phyloP scores from a whole-genome alignment of 1,139 yeast species.

The Yamadazyma sp. region DNA sequence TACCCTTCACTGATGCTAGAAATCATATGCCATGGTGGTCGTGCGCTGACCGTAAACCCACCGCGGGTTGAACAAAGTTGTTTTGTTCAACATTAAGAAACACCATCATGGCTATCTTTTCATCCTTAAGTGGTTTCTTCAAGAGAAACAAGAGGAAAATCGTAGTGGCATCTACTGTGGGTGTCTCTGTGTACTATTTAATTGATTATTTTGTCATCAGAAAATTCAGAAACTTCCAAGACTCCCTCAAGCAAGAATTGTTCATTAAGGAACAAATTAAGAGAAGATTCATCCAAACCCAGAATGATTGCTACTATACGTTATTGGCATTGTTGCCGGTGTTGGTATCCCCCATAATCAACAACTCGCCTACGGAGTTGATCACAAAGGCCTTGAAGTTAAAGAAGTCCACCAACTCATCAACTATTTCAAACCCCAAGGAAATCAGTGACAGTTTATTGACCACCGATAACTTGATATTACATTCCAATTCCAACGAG shows the following conservation, averaged over 20 bases:
- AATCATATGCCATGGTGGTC: not conserved
- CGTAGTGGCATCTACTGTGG: slow-evolving; percentile 54
- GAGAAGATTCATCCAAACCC: slow-evolving; percentile 83
- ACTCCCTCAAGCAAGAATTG: slow-evolving; percentile 69
- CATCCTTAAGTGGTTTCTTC: slow-evolving; percentile 54
- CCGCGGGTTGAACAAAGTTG: not conserved
- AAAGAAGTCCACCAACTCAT: slow-evolving; percentile 37
- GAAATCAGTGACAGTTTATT: slow-evolving; percentile 31
- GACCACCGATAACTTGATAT: slow-evolving; percentile 42
- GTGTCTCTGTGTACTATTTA: slow-evolving; percentile 59
- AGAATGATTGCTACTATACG: slow-evolving; percentile 85
- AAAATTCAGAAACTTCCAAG: slow-evolving; percentile 65
- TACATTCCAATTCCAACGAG: slow-evolving; percentile 30
- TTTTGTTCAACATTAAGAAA: not conserved
- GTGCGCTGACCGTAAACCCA: not conserved
- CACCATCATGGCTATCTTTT: slow-evolving; percentile 44
- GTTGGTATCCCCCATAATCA: slow-evolving; percentile 62
- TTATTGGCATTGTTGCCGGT: slow-evolving; percentile 82
- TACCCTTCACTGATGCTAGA: too few relatives aligned
- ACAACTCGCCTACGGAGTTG: slow-evolving; percentile 66
- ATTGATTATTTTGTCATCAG: slow-evolving; percentile 58
- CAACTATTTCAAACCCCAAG: slow-evolving; percentile 6
- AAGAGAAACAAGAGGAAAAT: slow-evolving; percentile 64
- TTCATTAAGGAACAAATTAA: slow-evolving; percentile 77
- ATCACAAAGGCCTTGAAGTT: slow-evolving; percentile 71